These are phyloP conservation scores for Discostella stelligera DNA, from an alignment of 352 stramenopile genomes.

Conservation along the genomic window DNA sequence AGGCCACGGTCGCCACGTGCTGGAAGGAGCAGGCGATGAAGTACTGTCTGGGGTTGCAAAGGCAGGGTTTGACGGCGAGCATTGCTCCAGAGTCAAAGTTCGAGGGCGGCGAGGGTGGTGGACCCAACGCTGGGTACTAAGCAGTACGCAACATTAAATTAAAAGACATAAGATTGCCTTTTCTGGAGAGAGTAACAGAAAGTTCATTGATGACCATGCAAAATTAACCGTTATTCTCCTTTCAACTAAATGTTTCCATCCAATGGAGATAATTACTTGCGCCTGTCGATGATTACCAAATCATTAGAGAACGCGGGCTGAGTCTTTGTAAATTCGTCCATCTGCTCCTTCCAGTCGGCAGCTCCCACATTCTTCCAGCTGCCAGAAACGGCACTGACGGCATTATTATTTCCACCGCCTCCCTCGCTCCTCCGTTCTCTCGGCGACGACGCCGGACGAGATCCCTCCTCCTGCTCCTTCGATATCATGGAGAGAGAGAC, in stretches of 20 bases:
- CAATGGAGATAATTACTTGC: slow-evolving; percentile 24
- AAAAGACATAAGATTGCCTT: background rate
- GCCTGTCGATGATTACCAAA: slow-evolving; percentile 41
- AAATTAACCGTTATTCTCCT: background rate
- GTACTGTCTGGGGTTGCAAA: slow-evolving; percentile 84
- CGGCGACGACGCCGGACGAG: slow-evolving; percentile 21
- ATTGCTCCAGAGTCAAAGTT: slow-evolving; percentile 85
- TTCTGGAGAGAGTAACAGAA: background rate
- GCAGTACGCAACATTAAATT: background rate
- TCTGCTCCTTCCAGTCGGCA: slow-evolving; percentile 70
- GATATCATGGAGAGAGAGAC: slow-evolving; percentile 77
- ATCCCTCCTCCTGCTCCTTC: slow-evolving; percentile 68
- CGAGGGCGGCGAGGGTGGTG: slow-evolving; percentile 63
- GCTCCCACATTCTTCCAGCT: slow-evolving; percentile 50
- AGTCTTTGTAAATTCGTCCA: slow-evolving; percentile 50
- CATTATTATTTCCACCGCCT: slow-evolving; percentile 14
- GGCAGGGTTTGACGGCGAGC: slow-evolving; percentile 84
- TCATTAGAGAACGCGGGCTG: slow-evolving; percentile 65
- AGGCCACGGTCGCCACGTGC: slow-evolving; percentile 82
- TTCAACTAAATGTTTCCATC: background rate
- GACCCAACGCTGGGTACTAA: slow-evolving; percentile 21
- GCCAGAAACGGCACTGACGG: slow-evolving; percentile 17
- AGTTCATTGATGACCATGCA: background rate
- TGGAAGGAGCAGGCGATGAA: slow-evolving; percentile 85
- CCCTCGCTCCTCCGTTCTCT: slow-evolving; percentile 11